Evolutionary conservation across 805 yeast genomes (phyloP).

Genomic region (Metschnikowia amazonensis): DNA sequence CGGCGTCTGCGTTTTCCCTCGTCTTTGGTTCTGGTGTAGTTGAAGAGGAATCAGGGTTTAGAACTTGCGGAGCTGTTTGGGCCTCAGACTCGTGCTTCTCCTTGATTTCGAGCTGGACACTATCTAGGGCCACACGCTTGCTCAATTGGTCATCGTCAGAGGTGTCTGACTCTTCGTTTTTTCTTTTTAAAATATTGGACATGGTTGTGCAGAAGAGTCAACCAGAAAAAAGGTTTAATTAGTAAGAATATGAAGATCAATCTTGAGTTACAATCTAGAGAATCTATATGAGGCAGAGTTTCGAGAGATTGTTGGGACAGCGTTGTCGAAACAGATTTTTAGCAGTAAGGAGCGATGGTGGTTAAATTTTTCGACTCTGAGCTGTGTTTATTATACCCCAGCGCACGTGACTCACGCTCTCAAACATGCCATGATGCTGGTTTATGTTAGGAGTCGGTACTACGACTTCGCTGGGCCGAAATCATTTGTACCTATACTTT

Average conservation of each 20-base stretch:
- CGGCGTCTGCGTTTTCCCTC: neutral
- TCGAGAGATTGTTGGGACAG: slow-evolving; percentile 4
- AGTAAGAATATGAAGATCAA: slow-evolving; percentile 2
- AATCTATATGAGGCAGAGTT: slow-evolving; percentile 2
- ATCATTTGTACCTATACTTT: no score
- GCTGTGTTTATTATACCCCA: neutral
- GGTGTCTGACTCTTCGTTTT: slow-evolving; percentile 55
- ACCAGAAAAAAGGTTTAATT: slow-evolving; percentile 1
- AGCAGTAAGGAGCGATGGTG: neutral
- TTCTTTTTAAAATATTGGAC: slow-evolving; percentile 53
- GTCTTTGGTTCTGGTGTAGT: neutral
- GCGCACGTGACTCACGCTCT: slow-evolving; percentile 3
- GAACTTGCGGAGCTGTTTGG: slow-evolving; percentile 40
- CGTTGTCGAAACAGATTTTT: neutral
- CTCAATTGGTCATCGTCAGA: slow-evolving; percentile 47
- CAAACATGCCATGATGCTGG: neutral
- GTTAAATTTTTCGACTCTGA: neutral
- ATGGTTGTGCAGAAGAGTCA: slow-evolving; percentile 5
- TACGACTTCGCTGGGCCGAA: no score
- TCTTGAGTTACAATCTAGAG: slow-evolving; percentile 5
- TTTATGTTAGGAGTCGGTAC: no score
- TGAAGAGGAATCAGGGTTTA: slow-evolving; percentile 10
- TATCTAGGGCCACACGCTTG: slow-evolving; percentile 69
- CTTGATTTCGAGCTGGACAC: slow-evolving; percentile 46
- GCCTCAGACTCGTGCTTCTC: slow-evolving; percentile 41